phyloP scores from a whole-genome alignment of 2,329 filamentous ascomycete genomes.

The Albifimbria verrucaria region DNA sequence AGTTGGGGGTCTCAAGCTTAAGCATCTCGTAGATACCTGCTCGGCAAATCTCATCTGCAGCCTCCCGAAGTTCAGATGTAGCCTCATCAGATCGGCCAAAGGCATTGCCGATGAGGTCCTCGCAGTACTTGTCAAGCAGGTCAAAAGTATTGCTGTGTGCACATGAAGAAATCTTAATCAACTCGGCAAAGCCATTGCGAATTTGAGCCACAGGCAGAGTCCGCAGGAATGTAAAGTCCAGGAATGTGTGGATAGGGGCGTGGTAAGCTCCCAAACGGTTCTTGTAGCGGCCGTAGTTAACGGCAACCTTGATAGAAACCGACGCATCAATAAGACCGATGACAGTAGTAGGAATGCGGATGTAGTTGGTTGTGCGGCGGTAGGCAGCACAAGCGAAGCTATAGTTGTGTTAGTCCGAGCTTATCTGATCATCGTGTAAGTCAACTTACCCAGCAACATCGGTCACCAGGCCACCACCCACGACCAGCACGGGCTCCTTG shows the following conservation, averaged over 20 bases:
- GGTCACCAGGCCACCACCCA: slow-evolving; percentile 68
- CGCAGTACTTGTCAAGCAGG: slow-evolving; percentile 65
- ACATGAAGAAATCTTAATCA: slow-evolving; percentile 74
- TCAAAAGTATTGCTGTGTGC: slow-evolving; percentile 64
- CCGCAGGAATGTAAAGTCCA: slow-evolving; percentile 70
- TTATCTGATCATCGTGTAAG: not conserved
- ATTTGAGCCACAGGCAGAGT: slow-evolving; percentile 66
- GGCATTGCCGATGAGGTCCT: slow-evolving; percentile 61
- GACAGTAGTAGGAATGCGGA: slow-evolving; percentile 70
- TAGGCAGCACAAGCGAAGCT: slow-evolving; percentile 71
- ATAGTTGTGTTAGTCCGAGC: not conserved
- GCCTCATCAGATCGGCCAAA: slow-evolving; percentile 62
- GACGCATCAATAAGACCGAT: slow-evolving; percentile 74
- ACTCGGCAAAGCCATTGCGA: slow-evolving; percentile 69
- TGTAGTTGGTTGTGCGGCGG: slow-evolving; percentile 69
- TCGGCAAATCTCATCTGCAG: slow-evolving; percentile 66
- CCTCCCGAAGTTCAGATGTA: slow-evolving; percentile 51
- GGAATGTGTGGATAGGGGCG: slow-evolving; percentile 67
- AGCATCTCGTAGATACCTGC: slow-evolving; percentile 70
- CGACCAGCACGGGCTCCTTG: slow-evolving; percentile 65
- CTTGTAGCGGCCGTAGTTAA: slow-evolving; percentile 75
- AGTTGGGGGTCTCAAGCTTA: slow-evolving; percentile 68
- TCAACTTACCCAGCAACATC: slow-evolving; percentile 67
- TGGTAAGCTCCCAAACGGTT: slow-evolving; percentile 72
- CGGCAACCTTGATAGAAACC: slow-evolving; percentile 74